Percentiles rank a stretch among this genome's conserved stretches.
These are phyloP conservation scores for Chaetomium globosum DNA, from an alignment of 2,329 filamentous ascomycete species.

Conservation along the genomic window DNA sequence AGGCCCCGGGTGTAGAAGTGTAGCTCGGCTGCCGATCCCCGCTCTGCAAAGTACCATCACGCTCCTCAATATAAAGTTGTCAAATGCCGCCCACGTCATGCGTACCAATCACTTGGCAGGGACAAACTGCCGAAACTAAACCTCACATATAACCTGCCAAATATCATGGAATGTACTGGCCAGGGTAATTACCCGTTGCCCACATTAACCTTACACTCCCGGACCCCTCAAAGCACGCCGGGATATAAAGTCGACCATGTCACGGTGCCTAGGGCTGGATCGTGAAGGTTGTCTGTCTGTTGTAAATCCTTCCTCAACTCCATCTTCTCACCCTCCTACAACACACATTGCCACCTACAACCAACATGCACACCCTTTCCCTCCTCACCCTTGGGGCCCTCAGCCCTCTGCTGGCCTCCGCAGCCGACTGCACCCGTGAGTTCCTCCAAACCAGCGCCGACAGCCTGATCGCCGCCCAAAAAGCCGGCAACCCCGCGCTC, in stretches of 20 bases:
- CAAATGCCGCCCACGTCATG: background rate
- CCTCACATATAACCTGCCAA: background rate
- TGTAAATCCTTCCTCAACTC: too few relatives aligned
- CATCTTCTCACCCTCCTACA: background rate
- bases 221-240: background rate
- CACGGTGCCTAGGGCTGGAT: background rate
- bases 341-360: background rate
- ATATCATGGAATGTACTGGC: constrained; percentile 18
- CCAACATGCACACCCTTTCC: constrained; percentile 6
- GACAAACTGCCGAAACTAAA: constrained; percentile 19
- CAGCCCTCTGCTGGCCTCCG: constrained; percentile 13
- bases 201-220: constrained; percentile 13
- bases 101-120: constrained; percentile 22
- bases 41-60: constrained; percentile 8
- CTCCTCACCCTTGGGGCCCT: constrained; percentile 11
- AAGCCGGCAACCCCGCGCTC: constrained; percentile 31
- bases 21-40: background rate
- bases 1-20: background rate
- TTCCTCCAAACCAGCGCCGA: constrained; percentile 33
- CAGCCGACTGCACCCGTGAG: constrained; percentile 34
- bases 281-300: background rate
- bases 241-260: constrained; percentile 14
- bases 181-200: constrained; percentile 19
- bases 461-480: constrained; percentile 34
- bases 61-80: background rate